Base-by-base conservation (phyloP, 1,284 basidiomycete genomes). In the Leccinum cinnamomeum region DNA sequence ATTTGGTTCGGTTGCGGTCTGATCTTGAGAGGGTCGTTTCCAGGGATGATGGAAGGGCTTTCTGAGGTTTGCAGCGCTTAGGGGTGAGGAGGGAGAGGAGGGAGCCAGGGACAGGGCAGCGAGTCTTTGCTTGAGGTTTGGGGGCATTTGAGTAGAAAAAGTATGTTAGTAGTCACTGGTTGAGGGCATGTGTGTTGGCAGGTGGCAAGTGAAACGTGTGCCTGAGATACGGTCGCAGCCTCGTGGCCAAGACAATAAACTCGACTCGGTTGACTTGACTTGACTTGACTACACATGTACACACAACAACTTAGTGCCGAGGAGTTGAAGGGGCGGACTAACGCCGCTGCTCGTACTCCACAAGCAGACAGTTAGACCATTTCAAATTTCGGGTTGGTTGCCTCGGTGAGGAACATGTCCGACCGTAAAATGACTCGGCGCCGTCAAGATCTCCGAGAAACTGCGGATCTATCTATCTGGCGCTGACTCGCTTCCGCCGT, bases 71-170 rank as follows among this genome's bases (percentile, higher is more conserved):
- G 71, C 65, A 3, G 72, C 61, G 23, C 70, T 67, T 53, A 77
- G 63, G 14, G 81, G 76, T 5, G 79, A 71, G 1, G 79, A 72
- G 5, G 82, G 79, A 25, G 80, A 77, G 1, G 84, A 81, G 3
- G 79, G 75, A 3, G 83, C 76, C 1, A 81, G 68, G 11, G 86
- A 83, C 39, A 88, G 80, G 0, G 85, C 80, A 12, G 85, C 81
- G 2, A 88, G 79, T 57, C 84, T 75, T 69, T 88, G 86, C 72
- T 85, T 88, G 62, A 89, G 79, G 58, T 73, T 82, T 56, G 79
- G 70, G 10, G 73, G 57, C 72, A 74, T 74, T 25, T 63, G 28
- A 25, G 41, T 59, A 37, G 18, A 41, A 37, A 46, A 48, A 14
- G 35, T 25, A 25, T 18, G 44, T 46, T 18, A 46, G 44, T 46